Percentiles rank a stretch among this genome's conserved stretches.
Conservation (phyloP, 345 rosid genomes). For the Draba incana region DNA sequence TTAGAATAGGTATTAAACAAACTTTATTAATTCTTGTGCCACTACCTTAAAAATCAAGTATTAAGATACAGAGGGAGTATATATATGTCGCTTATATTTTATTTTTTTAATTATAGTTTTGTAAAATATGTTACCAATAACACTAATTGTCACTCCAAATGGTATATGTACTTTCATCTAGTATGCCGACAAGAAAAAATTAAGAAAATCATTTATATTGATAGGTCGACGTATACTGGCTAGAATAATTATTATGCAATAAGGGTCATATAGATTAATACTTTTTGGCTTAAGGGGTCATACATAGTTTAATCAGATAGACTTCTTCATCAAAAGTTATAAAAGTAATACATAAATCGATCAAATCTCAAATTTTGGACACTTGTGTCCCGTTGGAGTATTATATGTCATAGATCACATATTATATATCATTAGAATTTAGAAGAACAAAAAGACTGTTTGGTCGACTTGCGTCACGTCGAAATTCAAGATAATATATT, state of each 20-base stretch:
- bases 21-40: no score
- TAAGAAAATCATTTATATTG: not conserved
- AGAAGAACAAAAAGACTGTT: not conserved
- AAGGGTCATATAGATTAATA: slow-evolving; percentile 2
- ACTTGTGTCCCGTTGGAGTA: slow-evolving; percentile 6
- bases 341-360: not conserved
- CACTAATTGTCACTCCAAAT: no score
- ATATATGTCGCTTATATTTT: no score
- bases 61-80: no score
- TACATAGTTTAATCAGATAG: slow-evolving; percentile 13
- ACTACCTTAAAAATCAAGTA: no score
- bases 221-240: not conserved
- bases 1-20: no score
- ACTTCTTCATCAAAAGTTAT: not conserved
- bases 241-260: not conserved
- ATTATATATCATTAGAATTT: slow-evolving; percentile 2
- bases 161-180: no score
- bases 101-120: no score
- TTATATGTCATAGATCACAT: no score
- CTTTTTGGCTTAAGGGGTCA: not conserved
- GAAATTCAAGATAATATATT: slow-evolving; percentile 22
- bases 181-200: no score
- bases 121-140: no score
- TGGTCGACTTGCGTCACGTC: slow-evolving; percentile 32
- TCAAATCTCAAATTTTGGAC: slow-evolving; percentile 26